Conservation (phyloP, 176 grass and related monocot genomes). For the Thalia dealbata region DNA sequence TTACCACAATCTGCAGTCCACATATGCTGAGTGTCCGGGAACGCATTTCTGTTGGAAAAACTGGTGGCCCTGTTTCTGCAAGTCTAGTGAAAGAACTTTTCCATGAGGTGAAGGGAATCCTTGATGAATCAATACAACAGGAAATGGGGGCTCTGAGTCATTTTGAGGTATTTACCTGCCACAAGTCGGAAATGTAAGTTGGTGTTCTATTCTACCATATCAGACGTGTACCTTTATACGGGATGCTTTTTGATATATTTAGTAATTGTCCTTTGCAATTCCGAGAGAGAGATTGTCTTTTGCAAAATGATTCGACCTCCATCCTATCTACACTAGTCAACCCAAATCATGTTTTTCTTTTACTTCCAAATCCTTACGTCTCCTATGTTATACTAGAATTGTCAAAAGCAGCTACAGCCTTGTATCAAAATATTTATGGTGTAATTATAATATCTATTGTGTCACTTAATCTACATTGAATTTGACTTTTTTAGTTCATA, state of each 20-base stretch:
- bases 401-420: no score
- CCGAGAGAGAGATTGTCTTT: neutral
- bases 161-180: conserved; percentile 56
- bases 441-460: no score
- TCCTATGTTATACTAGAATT: no score
- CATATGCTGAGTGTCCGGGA: conserved; percentile 76
- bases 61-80: conserved; percentile 55
- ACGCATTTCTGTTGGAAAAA: conserved; percentile 65
- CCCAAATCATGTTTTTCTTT: no score
- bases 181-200: neutral
- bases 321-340: no score
- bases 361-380: no score
- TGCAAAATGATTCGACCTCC: no score
- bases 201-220: neutral
- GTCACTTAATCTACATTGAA: no score
- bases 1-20: conserved; percentile 36
- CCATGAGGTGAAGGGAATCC: conserved; percentile 33
- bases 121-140: conserved; percentile 60
- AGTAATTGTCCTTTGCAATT: neutral
- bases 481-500: no score
- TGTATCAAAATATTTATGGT: no score
- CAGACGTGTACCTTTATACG: neutral
- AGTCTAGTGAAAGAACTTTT: conserved; percentile 43
- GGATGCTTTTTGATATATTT: neutral
- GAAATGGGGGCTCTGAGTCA: conserved; percentile 77